Percentiles rank a stretch among this genome's conserved stretches.
These are phyloP conservation scores for Tuber microsphaerosporum DNA, from an alignment of 495 filamentous ascomycete species.

Conservation along the genomic window DNA sequence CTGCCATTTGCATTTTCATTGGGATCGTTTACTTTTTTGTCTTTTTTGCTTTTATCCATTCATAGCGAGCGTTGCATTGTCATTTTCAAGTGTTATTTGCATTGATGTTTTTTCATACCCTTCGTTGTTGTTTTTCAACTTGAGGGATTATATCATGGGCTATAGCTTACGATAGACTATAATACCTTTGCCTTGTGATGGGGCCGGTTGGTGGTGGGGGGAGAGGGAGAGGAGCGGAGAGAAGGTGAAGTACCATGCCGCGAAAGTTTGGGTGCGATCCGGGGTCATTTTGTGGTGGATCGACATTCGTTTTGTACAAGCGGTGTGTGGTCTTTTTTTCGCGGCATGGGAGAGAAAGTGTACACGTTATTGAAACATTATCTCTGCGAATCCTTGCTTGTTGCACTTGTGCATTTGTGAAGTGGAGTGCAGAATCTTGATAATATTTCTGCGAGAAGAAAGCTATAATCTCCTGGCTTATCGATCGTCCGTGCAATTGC, in stretches of 20 bases:
- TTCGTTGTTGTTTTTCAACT: background rate
- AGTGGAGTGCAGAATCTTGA: background rate
- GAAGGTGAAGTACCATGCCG: background rate
- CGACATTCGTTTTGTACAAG: background rate
- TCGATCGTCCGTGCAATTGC: background rate
- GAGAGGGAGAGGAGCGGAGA: background rate
- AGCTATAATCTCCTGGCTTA: background rate
- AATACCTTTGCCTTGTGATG: background rate
- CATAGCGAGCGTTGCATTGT: slow-evolving; percentile 9
- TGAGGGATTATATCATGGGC: background rate
- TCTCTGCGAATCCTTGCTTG: background rate
- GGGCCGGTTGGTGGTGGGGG: background rate
- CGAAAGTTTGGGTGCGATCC: background rate
- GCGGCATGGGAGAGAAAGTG: background rate
- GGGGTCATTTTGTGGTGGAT: background rate
- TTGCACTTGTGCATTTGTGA: background rate
- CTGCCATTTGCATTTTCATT: background rate
- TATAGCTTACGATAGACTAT: background rate
- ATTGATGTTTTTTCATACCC: background rate
- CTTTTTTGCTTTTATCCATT: slow-evolving; percentile 6
- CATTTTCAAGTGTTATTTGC: slow-evolving; percentile 11
- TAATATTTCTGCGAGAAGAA: background rate
- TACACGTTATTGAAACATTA: background rate
- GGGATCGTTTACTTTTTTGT: slow-evolving; percentile 9
- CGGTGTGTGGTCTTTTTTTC: background rate